Percentiles rank a stretch among this genome's conserved stretches.
phyloP scores from a whole-genome alignment of 495 filamentous ascomycete genomes.

The Platismatia glauca region DNA sequence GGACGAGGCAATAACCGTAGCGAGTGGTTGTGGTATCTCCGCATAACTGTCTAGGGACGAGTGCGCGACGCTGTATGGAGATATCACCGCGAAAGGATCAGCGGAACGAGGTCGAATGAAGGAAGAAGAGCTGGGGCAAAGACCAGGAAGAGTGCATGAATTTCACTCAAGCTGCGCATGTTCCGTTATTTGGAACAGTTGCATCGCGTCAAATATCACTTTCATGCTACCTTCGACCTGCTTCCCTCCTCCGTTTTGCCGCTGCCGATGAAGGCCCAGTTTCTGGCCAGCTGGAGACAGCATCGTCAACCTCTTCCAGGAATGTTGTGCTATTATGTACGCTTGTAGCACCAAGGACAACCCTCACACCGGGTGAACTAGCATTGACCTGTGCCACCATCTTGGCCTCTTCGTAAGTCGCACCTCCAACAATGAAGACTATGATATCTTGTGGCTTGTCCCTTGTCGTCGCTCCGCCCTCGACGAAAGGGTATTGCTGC shows the following conservation, averaged over 20 bases:
- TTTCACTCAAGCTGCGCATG: neutral
- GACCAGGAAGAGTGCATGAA: neutral
- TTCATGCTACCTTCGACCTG: conserved; percentile 37
- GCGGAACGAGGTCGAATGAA: neutral
- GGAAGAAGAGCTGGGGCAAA: neutral
- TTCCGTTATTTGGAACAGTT: neutral
- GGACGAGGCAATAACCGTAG: neutral
- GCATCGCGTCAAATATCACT: neutral
- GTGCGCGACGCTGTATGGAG: neutral
- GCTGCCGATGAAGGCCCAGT: conserved; percentile 57
- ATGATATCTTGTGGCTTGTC: conserved; percentile 97
- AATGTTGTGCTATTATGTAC: conserved; percentile 82
- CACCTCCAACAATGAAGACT: conserved; percentile 85
- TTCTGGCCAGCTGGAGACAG: conserved; percentile 72
- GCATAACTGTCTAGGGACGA: neutral
- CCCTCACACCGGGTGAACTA: conserved; percentile 73
- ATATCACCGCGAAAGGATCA: neutral
- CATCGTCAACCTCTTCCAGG: conserved; percentile 76
- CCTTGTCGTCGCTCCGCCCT: conserved; percentile 69
- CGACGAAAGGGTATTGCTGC: conserved; percentile 83
- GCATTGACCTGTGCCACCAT: conserved; percentile 88
- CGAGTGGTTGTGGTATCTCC: neutral
- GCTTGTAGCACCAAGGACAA: conserved; percentile 78
- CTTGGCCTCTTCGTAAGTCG: conserved; percentile 94
- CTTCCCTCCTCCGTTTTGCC: conserved; percentile 61